Evolutionary conservation across 352 stramenopile genomes (phyloP), one percentile per base, ranked within the genome.

Genomic region (Salisapilia sapeloensis): DNA sequence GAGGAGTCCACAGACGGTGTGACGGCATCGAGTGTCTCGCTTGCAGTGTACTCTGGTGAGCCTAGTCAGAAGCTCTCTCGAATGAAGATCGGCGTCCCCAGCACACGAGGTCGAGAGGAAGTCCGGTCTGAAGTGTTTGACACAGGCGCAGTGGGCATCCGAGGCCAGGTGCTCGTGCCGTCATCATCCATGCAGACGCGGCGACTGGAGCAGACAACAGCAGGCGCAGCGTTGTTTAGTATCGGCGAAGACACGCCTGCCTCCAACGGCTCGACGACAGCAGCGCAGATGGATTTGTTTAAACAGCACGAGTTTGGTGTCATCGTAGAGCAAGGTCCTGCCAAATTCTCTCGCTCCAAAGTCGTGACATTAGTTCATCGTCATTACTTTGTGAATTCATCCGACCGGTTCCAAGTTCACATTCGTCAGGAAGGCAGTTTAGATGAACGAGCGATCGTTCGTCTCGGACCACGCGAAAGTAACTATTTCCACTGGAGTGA

Each of bases 231-330:
- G n/a, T n/a, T n/a, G n/a, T n/a, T n/a, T n/a, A n/a, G n/a, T n/a
- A n/a, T n/a, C n/a, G n/a, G n/a, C n/a, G n/a, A n/a, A n/a, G n/a
- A n/a, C n/a, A n/a, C n/a, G n/a, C n/a, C n/a, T n/a, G n/a, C n/a
- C n/a, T n/a, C n/a, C n/a, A n/a, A n/a, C n/a, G n/a, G n/a, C n/a
- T n/a, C n/a, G n/a, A n/a, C n/a, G n/a, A n/a, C n/a, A n/a, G n/a
- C n/a, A n/a, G n/a, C n/a, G n/a, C n/a, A n/a, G n/a, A 35, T 41
- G 15, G 46, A 50, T 12, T 52, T 46, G n/a, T 60, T 70, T 26
- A 77, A 79, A 39, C 64, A 86, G 48, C 84, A 67, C 34, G 74
- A 85, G 24, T 75, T 89, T 31, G 74, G 74, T n/a, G 65, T 89
- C 7, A 81, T 81, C 53, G 79, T 89, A 14, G 74, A 89, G 30